phyloP scores from a whole-genome alignment of 345 rosid species.

The Excoecaria cochinchinensis region DNA sequence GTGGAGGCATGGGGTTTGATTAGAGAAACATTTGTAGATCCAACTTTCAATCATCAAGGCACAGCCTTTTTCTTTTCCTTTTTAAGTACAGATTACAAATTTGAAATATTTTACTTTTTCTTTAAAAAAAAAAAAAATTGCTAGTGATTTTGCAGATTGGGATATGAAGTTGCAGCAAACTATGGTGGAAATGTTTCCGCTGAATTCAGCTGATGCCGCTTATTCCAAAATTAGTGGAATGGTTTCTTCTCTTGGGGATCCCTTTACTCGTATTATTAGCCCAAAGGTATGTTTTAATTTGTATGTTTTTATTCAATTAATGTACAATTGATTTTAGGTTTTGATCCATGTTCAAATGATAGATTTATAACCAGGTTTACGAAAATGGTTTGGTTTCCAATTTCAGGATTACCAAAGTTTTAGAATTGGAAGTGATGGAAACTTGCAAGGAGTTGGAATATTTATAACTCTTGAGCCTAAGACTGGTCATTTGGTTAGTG shows the following conservation, averaged over 20 bases:
- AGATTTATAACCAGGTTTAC: not conserved
- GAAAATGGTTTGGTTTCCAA: not conserved
- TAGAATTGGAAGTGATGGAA: constrained; percentile 85
- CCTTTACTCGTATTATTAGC: constrained; percentile 82
- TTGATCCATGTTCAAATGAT: not conserved
- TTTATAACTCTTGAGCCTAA: constrained; percentile 72
- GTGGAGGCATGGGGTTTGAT: constrained; percentile 96
- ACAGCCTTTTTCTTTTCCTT: not conserved
- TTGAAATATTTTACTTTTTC: not conserved
- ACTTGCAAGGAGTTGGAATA: constrained; percentile 88
- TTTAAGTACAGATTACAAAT: not conserved
- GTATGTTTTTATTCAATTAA: not conserved
- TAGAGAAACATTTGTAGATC: constrained; percentile 85
- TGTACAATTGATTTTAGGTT: not conserved
- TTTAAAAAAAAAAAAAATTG: not conserved
- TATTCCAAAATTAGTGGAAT: constrained; percentile 67
- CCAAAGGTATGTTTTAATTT: constrained; percentile 54
- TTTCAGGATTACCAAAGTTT: constrained; percentile 84
- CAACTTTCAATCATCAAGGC: constrained; percentile 90
- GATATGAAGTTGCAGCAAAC: constrained; percentile 84
- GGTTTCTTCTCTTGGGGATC: constrained; percentile 95
- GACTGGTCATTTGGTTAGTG: constrained; percentile 81
- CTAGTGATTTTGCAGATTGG: constrained; percentile 58
- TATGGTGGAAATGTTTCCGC: constrained; percentile 83
- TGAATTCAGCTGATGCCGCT: constrained; percentile 80